phyloP scores from a whole-genome alignment of 768 basidiomycete genomes.

The Obba rivulosa region DNA sequence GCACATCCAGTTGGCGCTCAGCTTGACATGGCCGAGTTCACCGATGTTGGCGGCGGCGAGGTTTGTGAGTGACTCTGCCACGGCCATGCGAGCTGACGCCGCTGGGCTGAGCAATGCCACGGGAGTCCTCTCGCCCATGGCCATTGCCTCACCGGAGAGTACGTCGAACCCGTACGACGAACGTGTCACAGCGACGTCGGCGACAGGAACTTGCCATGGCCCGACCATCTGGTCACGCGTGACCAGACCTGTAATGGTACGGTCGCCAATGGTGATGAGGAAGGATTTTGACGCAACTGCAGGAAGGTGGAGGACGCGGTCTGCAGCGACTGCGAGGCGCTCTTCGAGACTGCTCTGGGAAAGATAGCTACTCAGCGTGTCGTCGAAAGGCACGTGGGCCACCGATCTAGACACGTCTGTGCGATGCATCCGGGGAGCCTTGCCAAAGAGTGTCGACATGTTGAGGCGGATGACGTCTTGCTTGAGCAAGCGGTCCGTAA shows the following conservation, averaged over 20 bases:
- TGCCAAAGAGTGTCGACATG: constrained; percentile 96
- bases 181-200: constrained; percentile 96
- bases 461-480: constrained; percentile 80
- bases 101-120: constrained; percentile 82
- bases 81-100: constrained; percentile 93
- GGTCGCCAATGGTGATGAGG: constrained; percentile 97
- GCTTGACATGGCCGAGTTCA: constrained; percentile 70
- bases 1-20: constrained; percentile 99
- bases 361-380: constrained; percentile 61
- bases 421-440: constrained; percentile 88
- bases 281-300: constrained; percentile 95
- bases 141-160: constrained; percentile 89
- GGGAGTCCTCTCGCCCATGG: constrained; percentile 96
- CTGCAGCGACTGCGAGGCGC: constrained; percentile 57
- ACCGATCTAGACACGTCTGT: constrained; percentile 47
- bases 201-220: constrained; percentile 96
- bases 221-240: constrained; percentile 99
- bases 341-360: constrained; percentile 32
- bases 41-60: constrained; percentile 75
- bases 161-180: constrained; percentile 90
- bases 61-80: constrained; percentile 92
- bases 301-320: constrained; percentile 85
- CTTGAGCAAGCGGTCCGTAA: constrained; percentile 80
- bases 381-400: constrained; percentile 57
- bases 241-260: constrained; percentile 90